Base-by-base conservation (phyloP, 78 protist species). In the Corallochytrium limacisporum region DNA sequence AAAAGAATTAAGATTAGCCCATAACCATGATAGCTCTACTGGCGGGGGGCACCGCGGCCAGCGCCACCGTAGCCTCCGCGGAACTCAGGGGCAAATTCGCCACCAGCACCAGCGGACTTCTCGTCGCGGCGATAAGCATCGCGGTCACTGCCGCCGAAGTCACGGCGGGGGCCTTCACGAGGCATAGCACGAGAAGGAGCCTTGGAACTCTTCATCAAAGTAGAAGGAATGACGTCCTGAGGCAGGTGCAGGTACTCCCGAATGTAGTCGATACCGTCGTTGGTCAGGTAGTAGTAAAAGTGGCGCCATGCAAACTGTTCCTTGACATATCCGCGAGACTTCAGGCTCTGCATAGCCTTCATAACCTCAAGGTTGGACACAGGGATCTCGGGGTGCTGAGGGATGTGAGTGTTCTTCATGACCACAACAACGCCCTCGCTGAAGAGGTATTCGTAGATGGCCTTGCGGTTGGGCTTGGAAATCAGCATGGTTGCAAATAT, bases 361-460 rank as follows among this genome's bases (percentile, higher is more conserved):
- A 87, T 74, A 40, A 91, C 94, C 47, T 86, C 81, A 20, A 89
- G 75, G 84, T 89, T 89, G 73, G 83, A 51, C 38, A 74, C 84
- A 40, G 44, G 48, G 1, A 76, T 26, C 44, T 48, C 72, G 37
- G 22, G 69, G 81, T 79, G 89, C 69, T 62, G 40, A 57, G 70
- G 74, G 10, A 37, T 55, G 65, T 54, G 22, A 57, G 65, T 56
- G 68, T 89, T 87, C 84, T 89, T 82, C 81, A 67, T 44, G 74
- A 90, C 91, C 55, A 84, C 82, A 18, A 86, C 24, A n/a, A 91
- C 96, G 40, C 96, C 96, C 77, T 91, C 91, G 49, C 71, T 50
- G 82, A 79, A 85, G 62, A 85, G 79, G 43, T 60, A 32, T 69
- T 62, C 72, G 86, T 73, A 77, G 81, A 85, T 77, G 31, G 65